phyloP scores from a whole-genome alignment of 2,329 filamentous ascomycete genomes.

The Stemphylium beticola region DNA sequence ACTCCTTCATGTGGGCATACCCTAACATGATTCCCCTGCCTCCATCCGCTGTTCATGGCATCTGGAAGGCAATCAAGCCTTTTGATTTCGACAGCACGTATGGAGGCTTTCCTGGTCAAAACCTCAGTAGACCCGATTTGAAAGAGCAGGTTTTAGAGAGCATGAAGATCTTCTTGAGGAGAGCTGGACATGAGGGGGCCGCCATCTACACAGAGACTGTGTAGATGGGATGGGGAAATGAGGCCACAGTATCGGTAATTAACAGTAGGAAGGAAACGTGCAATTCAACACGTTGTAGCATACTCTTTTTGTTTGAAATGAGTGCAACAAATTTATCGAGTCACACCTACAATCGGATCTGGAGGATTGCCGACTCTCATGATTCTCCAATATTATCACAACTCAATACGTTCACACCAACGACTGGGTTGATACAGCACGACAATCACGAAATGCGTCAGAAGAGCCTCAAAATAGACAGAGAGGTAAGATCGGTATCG shows the following conservation, averaged over 20 bases:
- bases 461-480: constrained; percentile 1
- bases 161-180: constrained; percentile 73
- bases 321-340: no score
- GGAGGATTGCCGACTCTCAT: no score
- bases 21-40: constrained; percentile 68
- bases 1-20: constrained; percentile 75
- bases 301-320: no score
- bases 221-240: not conserved
- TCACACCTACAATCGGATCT: no score
- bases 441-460: no score
- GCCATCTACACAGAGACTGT: constrained; percentile 43
- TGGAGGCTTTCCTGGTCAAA: constrained; percentile 69
- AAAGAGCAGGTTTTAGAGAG: constrained; percentile 74
- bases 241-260: not conserved
- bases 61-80: constrained; percentile 71
- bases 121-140: constrained; percentile 63
- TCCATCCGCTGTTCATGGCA: constrained; percentile 66
- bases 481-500: not conserved
- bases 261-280: not conserved
- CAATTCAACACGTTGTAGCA: no score
- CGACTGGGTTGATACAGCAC: not conserved
- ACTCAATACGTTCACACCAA: no score
- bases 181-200: constrained; percentile 56
- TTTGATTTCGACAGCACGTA: constrained; percentile 71
- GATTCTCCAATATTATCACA: no score